Base-by-base conservation (phyloP, 441 rosid genomes). In the Capsella rubella region DNA sequence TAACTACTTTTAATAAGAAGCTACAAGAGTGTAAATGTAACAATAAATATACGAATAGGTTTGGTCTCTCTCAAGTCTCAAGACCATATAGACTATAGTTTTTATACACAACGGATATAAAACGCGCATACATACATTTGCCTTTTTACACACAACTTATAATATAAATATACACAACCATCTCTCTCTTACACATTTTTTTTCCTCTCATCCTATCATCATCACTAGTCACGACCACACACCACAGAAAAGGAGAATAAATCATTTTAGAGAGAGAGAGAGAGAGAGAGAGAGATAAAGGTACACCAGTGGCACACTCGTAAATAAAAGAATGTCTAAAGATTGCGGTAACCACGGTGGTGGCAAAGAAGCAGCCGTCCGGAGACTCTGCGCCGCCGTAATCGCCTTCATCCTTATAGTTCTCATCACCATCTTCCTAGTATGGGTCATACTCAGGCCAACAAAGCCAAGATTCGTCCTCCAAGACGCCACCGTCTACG, bases 401-500 rank as follows among this genome's bases (percentile, higher is more conserved):
- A 49, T 85, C 16, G 47, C 83, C 73, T 87, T 90, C 86, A 45
- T 73, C 74, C 53, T 90, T 62, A 34, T 92, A 8, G 77, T 67
- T 50, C 81, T 90, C 1, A 7, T 90, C 62, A 83, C 84, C 0
- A 73, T 92, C 79, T 88, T 92, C 66, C 49, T 92, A 14, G 78
- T 87, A 10, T 95, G 93, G 93, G 95, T 86, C 45, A 75, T 92
- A 63, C 92, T 92, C 64, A 87, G 82, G 15, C 99, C 99, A 0
- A 65, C 70, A 6, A 95, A 95, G 28, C 99, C 99, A 8, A 64
- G 64, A 6, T 92, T 95, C 87, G 0, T 87, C 80, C 90, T 95
- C 82, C 98, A 91, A 79, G 99, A 95, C 86, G 92, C 86, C 82
- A 95, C 98, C 71, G 89, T 92, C 69, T 85, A 65, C 79, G 84